A percentile compares a stretch with the other conserved stretches of the same genome.
These are phyloP conservation scores for Epichloe glyceriae DNA, from an alignment of 2,329 filamentous ascomycete genomes.

Conservation along the genomic window DNA sequence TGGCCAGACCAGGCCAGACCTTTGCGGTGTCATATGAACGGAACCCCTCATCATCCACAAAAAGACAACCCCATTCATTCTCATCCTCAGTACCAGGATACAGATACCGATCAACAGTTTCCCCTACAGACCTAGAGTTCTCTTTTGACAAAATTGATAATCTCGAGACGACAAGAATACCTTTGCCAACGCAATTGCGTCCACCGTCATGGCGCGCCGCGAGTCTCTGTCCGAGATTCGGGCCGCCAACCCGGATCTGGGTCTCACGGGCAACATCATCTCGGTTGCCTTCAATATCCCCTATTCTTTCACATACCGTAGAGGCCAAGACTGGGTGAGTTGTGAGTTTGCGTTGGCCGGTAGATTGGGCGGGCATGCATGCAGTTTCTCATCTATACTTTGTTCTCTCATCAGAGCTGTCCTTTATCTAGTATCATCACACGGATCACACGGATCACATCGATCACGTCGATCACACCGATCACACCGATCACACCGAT, in stretches of 20 bases:
- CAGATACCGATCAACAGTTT: not conserved
- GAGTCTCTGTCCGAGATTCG: slow-evolving; percentile 44
- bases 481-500: no score
- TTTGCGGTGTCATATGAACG: slow-evolving; percentile 1
- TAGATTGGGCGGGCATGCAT: not conserved
- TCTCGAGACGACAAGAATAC: not conserved
- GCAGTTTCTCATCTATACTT: no score
- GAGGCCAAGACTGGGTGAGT: slow-evolving; percentile 48
- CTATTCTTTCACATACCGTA: slow-evolving; percentile 44
- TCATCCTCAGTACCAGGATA: not conserved
- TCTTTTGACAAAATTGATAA: not conserved
- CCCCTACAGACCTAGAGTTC: not conserved
- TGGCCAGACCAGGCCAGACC: not conserved
- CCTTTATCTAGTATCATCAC: no score
- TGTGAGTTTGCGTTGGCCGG: slow-evolving; percentile 25
- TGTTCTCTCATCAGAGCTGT: no score
- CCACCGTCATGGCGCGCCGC: slow-evolving; percentile 25
- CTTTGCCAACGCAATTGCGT: not conserved
- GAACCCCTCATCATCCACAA: slow-evolving; percentile 5
- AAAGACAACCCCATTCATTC: not conserved
- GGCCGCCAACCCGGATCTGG: slow-evolving; percentile 41
- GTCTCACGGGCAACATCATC: slow-evolving; percentile 51
- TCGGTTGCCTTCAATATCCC: slow-evolving; percentile 53
- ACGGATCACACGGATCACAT: no score
- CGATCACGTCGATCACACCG: no score